phyloP scores from a whole-genome alignment of 768 basidiomycete genomes.

The Hortiboletus campestris region DNA sequence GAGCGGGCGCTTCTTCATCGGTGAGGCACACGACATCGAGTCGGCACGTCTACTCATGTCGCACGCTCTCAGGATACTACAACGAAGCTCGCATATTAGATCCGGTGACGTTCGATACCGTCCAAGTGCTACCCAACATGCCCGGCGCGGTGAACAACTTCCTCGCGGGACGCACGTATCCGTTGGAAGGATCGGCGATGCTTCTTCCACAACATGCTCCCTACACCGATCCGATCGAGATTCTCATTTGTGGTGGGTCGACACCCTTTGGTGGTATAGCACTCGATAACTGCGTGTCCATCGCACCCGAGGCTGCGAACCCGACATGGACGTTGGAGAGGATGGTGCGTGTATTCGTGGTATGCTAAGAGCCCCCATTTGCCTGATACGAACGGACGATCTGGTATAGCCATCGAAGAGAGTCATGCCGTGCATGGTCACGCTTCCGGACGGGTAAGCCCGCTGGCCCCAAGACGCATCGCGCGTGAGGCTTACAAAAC shows the following conservation, averaged over 20 bases:
- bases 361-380: not conserved
- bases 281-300: slow-evolving; percentile 71
- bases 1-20: slow-evolving; percentile 65
- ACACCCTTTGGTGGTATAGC: slow-evolving; percentile 42
- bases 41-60: not conserved
- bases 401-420: slow-evolving; percentile 57
- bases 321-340: slow-evolving; percentile 72
- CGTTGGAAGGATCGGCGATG: slow-evolving; percentile 68
- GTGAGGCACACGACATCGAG: slow-evolving; percentile 37
- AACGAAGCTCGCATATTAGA: slow-evolving; percentile 80
- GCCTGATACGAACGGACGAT: not conserved
- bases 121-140: slow-evolving; percentile 62
- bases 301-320: slow-evolving; percentile 59
- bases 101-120: slow-evolving; percentile 60
- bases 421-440: slow-evolving; percentile 74
- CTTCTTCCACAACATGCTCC: slow-evolving; percentile 70
- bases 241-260: slow-evolving; percentile 78
- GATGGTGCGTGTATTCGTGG: slow-evolving; percentile 52
- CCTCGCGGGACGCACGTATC: slow-evolving; percentile 74
- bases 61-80: slow-evolving; percentile 55
- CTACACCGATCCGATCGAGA: slow-evolving; percentile 66
- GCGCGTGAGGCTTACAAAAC: not conserved
- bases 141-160: slow-evolving; percentile 73
- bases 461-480: too few relatives aligned
- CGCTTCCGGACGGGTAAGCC: slow-evolving; percentile 47